A percentile compares a stretch with the other conserved stretches of the same genome.
phyloP scores from a whole-genome alignment of 768 basidiomycete species.

The Collybiopsis luxurians region DNA sequence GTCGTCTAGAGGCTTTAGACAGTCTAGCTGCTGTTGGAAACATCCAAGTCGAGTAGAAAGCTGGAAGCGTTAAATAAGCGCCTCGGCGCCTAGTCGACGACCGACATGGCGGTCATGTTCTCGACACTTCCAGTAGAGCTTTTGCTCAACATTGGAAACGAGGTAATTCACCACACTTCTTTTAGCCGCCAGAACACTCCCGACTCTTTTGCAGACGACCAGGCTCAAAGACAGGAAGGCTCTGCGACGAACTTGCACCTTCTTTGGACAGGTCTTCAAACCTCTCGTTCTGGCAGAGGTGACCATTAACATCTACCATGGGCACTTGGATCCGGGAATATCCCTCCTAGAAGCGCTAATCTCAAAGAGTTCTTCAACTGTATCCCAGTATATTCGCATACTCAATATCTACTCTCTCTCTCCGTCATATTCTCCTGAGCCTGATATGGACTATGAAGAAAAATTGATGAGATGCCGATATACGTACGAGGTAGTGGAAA shows the following conservation, averaged over 20 bases:
- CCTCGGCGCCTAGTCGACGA: too few species aligned
- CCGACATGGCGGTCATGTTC: too few species aligned
- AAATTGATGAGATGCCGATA: background rate
- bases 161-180: too few species aligned
- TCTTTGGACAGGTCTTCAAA: background rate
- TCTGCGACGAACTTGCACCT: background rate
- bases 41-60: slow-evolving; percentile 37
- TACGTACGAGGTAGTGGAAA: background rate
- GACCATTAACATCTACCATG: background rate
- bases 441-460: background rate
- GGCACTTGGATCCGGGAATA: background rate
- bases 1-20: slow-evolving; percentile 81
- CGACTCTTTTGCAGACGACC: background rate
- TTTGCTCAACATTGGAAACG: too few species aligned
- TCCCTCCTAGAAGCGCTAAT: background rate
- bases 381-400: background rate
- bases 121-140: too few species aligned
- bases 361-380: background rate
- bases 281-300: background rate
- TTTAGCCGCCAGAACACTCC: too few species aligned
- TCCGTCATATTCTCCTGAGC: background rate
- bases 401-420: background rate
- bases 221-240: background rate
- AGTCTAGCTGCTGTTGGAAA: slow-evolving; percentile 63
- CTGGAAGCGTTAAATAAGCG: too few species aligned